These are phyloP conservation scores for Hypholoma fasciculare DNA, from an alignment of 768 basidiomycete species.

Conservation along the genomic window DNA sequence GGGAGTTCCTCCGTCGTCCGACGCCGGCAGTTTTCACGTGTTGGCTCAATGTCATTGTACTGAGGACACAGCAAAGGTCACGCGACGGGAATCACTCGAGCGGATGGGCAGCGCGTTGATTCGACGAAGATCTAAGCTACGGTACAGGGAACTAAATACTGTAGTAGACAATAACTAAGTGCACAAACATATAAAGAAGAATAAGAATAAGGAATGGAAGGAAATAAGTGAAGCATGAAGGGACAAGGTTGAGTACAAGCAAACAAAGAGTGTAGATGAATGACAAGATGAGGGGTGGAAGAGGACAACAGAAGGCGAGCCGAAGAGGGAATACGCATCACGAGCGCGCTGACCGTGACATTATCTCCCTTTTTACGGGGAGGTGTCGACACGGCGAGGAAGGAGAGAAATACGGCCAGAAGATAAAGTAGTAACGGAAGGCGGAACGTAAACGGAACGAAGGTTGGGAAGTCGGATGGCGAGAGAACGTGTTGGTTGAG, in stretches of 20 bases:
- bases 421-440: constrained; percentile 3
- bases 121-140: not conserved
- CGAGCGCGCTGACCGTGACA: constrained; percentile 4
- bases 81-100: not conserved
- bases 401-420: constrained; percentile 5
- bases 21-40: not conserved
- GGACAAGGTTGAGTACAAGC: not conserved
- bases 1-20: not conserved
- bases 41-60: not conserved
- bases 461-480: not conserved
- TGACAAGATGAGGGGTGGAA: not conserved
- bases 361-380: constrained; percentile 12
- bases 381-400: not conserved
- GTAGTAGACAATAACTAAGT: not conserved
- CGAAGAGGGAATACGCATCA: not conserved
- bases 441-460: too few species aligned
- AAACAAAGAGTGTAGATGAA: not conserved
- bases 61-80: too few species aligned
- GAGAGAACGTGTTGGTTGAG: not conserved
- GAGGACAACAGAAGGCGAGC: not conserved
- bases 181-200: not conserved
- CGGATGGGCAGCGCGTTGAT: not conserved
- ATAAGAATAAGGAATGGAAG: not conserved
- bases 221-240: not conserved
- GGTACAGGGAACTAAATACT: not conserved